A percentile compares a stretch with the other conserved stretches of the same genome.
Conservation (phyloP, 2,329 filamentous ascomycete genomes). For the Blastomyces silverae region DNA sequence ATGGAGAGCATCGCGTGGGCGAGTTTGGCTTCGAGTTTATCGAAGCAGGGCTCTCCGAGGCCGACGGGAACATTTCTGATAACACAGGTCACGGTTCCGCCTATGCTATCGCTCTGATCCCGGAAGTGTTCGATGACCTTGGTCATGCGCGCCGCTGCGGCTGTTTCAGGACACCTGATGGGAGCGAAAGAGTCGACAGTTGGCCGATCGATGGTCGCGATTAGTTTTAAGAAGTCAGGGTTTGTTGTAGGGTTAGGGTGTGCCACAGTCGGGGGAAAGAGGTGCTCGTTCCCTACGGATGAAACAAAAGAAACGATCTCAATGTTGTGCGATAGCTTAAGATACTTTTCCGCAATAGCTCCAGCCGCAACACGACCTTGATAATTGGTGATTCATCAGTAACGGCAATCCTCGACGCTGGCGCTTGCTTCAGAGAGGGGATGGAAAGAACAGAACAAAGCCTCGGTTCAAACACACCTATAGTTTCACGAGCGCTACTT, state of each 20-base stretch:
- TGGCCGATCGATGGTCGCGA: constrained; percentile 64
- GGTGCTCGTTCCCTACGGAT: constrained; percentile 71
- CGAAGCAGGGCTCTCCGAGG: constrained; percentile 88
- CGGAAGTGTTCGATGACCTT: constrained; percentile 68
- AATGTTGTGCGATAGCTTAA: constrained; percentile 69
- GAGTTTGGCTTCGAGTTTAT: constrained; percentile 87
- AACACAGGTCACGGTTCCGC: constrained; percentile 89
- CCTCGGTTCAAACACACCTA: constrained; percentile 49
- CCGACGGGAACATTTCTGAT: constrained; percentile 79
- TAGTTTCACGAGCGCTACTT: constrained; percentile 89
- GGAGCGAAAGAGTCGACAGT: constrained; percentile 74
- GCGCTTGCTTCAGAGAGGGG: neutral
- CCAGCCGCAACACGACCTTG: constrained; percentile 81
- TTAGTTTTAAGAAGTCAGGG: constrained; percentile 68
- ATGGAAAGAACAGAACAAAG: neutral
- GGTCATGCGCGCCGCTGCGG: constrained; percentile 64
- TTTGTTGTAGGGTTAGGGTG: constrained; percentile 65
- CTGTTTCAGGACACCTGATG: constrained; percentile 72
- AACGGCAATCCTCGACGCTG: neutral
- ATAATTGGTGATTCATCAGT: constrained; percentile 3
- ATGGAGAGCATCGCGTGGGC: constrained; percentile 94
- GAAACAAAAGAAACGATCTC: constrained; percentile 89
- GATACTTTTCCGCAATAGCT: constrained; percentile 88
- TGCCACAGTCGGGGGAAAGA: constrained; percentile 64
- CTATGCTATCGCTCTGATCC: constrained; percentile 79